Evolutionary conservation across 345 rosid species (phyloP).

Genomic region (Durio zibethinus): DNA sequence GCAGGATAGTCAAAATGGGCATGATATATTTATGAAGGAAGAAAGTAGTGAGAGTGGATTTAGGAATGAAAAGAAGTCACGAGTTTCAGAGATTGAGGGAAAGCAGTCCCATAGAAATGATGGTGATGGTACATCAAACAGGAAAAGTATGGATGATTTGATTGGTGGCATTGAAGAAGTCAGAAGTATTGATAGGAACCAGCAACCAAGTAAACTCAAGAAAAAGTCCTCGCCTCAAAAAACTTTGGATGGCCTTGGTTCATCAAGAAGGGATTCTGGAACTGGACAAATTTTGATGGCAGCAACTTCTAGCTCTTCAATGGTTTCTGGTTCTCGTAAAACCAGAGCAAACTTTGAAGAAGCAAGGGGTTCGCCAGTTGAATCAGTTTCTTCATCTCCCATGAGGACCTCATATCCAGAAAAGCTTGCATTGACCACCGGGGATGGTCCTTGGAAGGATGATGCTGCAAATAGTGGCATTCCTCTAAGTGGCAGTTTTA

Average conservation of each 20-base stretch:
- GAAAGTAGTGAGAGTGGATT: constrained; percentile 29
- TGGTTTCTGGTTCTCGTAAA: constrained; percentile 44
- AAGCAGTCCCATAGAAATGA: neutral
- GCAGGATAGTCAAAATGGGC: constrained; percentile 31
- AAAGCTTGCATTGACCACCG: constrained; percentile 24
- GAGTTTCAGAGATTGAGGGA: constrained; percentile 22
- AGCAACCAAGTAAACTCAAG: constrained; percentile 15
- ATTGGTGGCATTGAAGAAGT: constrained; percentile 30
- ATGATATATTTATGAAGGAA: constrained; percentile 27
- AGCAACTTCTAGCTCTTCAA: constrained; percentile 59
- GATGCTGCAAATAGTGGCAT: constrained; percentile 13
- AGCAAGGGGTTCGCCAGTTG: constrained; percentile 41
- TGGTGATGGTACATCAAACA: constrained; percentile 20
- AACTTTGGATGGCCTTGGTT: constrained; percentile 20
- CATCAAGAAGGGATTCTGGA: constrained; percentile 33
- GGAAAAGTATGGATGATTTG: constrained; percentile 24
- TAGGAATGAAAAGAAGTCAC: constrained; percentile 33
- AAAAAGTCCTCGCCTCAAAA: constrained; percentile 19
- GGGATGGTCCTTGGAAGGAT: constrained; percentile 7
- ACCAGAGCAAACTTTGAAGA: constrained; percentile 30
- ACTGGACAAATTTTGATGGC: constrained; percentile 37
- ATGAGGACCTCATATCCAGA: constrained; percentile 31
- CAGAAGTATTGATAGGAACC: constrained; percentile 20
- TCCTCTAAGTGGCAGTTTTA: constrained; percentile 16
- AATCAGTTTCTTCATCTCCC: constrained; percentile 51